Base-by-base conservation (phyloP, 78 protist species). In the Cavenderia fasciculata region DNA sequence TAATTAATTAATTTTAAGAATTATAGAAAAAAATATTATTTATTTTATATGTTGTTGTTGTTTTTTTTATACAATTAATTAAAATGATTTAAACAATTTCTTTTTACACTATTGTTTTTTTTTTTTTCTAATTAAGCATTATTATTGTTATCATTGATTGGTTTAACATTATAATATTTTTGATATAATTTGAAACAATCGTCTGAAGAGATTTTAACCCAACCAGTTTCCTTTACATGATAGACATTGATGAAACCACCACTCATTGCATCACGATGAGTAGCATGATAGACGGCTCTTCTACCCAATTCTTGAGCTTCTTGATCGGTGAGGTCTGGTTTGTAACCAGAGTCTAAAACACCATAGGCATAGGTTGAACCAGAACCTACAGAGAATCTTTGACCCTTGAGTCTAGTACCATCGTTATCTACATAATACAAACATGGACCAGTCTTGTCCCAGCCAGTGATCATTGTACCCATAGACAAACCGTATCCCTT, bases 351-450 rank as follows among this genome's bases (percentile, higher is more conserved):
- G 92, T 99, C 99, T n/a, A 99, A 95, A n/a, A 99, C 98, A 74
- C 99, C 99, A 77, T 98, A 99, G 19, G 99, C 99, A 73, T 95
- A 98, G 7, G 98, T 97, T 29, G 99, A 96, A 27, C 99, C 99
- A 3, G 99, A 96, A 5, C 99, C 99, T 31, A 98, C 99, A 33
- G 96, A 46, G 87, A 99, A 99, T 29, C 94, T 34, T 72, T 97
- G 54, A 27, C 97, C 97, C 43, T 88, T 72, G 19, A 98, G 38
- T 40, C 99, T 90, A 36, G 98, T 96, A 46, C 99, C 99, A 31
- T 98, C 99, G 51, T 78, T 92, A 89, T 99, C 99, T 41, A 96
- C 97, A 79, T 97, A 98, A 95, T 68, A 99, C 62, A 99, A 94
- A 19, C 59, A 77, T 18, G 99, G 99, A 14, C 99, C 99, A 93